Conservation (phyloP, 495 filamentous ascomycete species). For the Hyaloscypha bicolor region DNA sequence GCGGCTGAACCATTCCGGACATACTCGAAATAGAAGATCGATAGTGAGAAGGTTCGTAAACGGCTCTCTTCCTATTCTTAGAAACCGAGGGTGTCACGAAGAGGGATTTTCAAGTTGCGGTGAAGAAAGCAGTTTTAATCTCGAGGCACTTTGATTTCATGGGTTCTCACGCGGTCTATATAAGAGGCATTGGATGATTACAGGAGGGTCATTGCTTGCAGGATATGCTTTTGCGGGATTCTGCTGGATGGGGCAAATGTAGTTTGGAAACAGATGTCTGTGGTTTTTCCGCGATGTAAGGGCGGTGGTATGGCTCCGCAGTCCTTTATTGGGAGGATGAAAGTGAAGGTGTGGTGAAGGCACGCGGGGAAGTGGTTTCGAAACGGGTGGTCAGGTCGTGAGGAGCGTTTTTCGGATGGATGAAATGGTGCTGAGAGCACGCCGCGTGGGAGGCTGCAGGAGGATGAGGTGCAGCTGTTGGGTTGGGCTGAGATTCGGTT, state of each 20-base stretch:
- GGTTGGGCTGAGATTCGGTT: not conserved
- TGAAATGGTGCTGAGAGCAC: not conserved
- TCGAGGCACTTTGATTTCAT: too few relatives aligned
- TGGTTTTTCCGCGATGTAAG: not conserved
- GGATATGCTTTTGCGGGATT: not conserved
- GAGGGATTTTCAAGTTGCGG: too few relatives aligned
- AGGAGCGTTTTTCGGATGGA: not conserved
- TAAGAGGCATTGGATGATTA: not conserved
- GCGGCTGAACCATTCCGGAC: too few relatives aligned
- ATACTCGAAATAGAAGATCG: too few relatives aligned
- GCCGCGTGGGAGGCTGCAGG: not conserved
- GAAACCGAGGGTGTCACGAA: too few relatives aligned
- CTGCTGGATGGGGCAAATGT: not conserved
- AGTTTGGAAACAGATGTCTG: not conserved
- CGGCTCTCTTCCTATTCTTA: too few relatives aligned
- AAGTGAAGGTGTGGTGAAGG: not conserved
- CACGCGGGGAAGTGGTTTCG: not conserved
- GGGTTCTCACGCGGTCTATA: not conserved
- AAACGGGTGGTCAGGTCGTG: not conserved
- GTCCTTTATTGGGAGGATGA: not conserved
- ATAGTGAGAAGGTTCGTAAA: too few relatives aligned
- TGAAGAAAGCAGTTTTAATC: too few relatives aligned
- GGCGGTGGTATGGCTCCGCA: not conserved
- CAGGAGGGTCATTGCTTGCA: not conserved
- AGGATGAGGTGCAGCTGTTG: not conserved